These are phyloP conservation scores for Saraca asoca DNA, from an alignment of 331 rosid genomes.

Conservation along the genomic window DNA sequence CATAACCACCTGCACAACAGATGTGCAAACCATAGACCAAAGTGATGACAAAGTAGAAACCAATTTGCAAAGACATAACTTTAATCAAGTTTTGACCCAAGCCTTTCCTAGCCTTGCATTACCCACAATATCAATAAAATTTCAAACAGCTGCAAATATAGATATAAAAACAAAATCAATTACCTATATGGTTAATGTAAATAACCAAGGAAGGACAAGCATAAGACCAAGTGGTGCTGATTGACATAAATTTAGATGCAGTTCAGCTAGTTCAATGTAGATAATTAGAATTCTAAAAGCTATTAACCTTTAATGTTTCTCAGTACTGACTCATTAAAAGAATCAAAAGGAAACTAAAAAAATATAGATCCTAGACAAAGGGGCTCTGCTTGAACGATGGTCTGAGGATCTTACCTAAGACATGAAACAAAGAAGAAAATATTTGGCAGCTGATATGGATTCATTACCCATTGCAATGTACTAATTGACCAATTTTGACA, in stretches of 20 bases:
- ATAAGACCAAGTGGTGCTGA: constrained; percentile 25
- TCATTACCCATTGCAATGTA: not conserved
- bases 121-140: constrained; percentile 77
- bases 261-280: not conserved
- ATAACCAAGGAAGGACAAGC: constrained; percentile 17
- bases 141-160: constrained; percentile 75
- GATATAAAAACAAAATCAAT: constrained; percentile 25
- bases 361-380: constrained; percentile 20
- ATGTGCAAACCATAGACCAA: constrained; percentile 24
- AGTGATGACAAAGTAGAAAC: constrained; percentile 26
- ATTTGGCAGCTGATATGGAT: not conserved
- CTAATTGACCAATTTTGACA: constrained; percentile 17
- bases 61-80: constrained; percentile 17
- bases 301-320: not conserved
- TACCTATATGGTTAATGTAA: not conserved
- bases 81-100: constrained; percentile 30
- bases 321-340: constrained; percentile 1
- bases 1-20: constrained; percentile 52
- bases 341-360: not conserved
- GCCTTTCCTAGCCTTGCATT: constrained; percentile 75
- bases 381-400: not conserved
- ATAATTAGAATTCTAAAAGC: constrained; percentile 25
- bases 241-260: constrained; percentile 16
- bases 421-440: not conserved
- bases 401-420: not conserved